Conservation (phyloP, 2,329 filamentous ascomycete species). For the Gliomastix tumulicola region DNA sequence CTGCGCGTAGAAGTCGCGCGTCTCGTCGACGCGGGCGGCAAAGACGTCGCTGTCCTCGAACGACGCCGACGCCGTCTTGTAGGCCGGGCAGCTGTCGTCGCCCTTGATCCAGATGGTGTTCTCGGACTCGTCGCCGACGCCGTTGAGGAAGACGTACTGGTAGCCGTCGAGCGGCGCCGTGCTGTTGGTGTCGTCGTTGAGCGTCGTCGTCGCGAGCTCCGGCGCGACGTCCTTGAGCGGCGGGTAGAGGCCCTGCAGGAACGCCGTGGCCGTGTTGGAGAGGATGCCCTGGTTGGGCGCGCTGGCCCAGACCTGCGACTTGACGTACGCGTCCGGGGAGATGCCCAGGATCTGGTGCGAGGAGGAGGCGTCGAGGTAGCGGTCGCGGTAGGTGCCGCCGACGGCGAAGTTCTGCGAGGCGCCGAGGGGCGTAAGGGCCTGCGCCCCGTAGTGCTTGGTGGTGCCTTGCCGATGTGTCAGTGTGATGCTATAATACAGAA, state of each 20-base stretch:
- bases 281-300: conserved; percentile 22
- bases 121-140: conserved; percentile 19
- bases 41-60: conserved; percentile 19
- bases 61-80: conserved; percentile 13
- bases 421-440: conserved; percentile 23
- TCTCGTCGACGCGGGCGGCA: conserved; percentile 13
- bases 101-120: conserved; percentile 29
- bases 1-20: conserved; percentile 18
- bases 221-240: conserved; percentile 17
- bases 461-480: conserved; percentile 14
- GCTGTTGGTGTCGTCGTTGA: conserved; percentile 21
- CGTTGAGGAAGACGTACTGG: conserved; percentile 23
- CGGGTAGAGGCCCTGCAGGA: conserved; percentile 26
- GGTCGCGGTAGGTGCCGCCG: conserved; percentile 13
- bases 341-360: conserved; percentile 20
- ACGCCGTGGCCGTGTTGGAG: conserved; percentile 24
- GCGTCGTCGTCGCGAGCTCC: conserved; percentile 15
- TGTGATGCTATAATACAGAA: neutral
- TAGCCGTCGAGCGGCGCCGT: conserved; percentile 21
- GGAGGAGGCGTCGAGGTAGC: conserved; percentile 16
- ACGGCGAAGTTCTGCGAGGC: conserved; percentile 21
- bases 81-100: conserved; percentile 22
- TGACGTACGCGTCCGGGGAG: conserved; percentile 20
- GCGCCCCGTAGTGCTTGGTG: conserved; percentile 23
- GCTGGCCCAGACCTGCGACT: conserved; percentile 22